Evolutionary conservation across 169 alveolate genomes (phyloP).

Genomic region (Plasmodium relictum): DNA sequence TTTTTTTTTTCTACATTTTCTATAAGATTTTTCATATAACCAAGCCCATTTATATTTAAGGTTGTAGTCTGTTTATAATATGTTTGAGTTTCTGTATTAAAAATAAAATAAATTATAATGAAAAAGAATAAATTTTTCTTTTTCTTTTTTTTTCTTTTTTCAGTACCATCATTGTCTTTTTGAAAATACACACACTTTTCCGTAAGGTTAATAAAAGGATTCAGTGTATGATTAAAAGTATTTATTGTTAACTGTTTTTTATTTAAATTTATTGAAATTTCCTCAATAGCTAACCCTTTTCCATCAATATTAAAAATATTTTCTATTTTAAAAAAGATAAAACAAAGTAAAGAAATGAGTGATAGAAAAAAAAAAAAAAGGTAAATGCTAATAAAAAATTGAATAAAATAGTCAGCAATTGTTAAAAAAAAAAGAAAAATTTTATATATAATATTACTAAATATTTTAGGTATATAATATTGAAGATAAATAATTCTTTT

Average conservation of each 20-base stretch:
- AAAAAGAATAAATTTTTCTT: neutral
- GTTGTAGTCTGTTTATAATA: slow-evolving; percentile 38
- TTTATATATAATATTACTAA: slow-evolving; percentile 15
- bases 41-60: slow-evolving; percentile 32
- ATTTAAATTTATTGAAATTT: slow-evolving; percentile 16
- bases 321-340: neutral
- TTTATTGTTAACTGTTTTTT: slow-evolving; percentile 27
- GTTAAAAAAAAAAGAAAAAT: neutral
- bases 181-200: slow-evolving; percentile 30
- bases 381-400: neutral
- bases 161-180: slow-evolving; percentile 28
- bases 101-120: neutral
- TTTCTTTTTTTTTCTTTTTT: neutral
- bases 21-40: slow-evolving; percentile 35
- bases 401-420: neutral
- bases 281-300: slow-evolving; percentile 41
- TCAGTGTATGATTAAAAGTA: slow-evolving; percentile 29
- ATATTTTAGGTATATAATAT: slow-evolving; percentile 40
- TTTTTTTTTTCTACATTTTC: slow-evolving; percentile 13
- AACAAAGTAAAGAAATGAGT: neutral
- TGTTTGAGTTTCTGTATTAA: slow-evolving; percentile 19
- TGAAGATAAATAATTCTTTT: slow-evolving; percentile 38
- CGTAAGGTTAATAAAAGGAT: slow-evolving; percentile 11
- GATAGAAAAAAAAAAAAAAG: neutral
- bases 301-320: slow-evolving; percentile 46